A percentile compares a stretch with the other conserved stretches of the same genome.
These are phyloP conservation scores for Larix sibirica DNA, from an alignment of 83 land plant genomes.

Conservation along the genomic window DNA sequence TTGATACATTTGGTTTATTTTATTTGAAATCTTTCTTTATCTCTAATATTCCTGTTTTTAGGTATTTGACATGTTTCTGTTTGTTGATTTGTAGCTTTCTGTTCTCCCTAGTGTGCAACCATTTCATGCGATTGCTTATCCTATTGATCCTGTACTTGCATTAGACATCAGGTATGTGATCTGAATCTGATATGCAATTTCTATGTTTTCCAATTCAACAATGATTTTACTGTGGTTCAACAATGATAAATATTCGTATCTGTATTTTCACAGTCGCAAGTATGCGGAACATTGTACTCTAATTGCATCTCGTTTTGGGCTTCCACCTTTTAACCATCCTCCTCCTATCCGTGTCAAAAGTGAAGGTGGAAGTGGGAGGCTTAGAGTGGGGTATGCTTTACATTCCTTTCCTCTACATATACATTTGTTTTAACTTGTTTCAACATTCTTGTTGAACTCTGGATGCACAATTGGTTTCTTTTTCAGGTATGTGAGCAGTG, in stretches of 20 bases:
- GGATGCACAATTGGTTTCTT: constrained; percentile 1
- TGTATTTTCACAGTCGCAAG: constrained; percentile 62
- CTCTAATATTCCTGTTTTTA: neutral
- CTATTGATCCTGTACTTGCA: constrained; percentile 93
- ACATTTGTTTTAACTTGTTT: constrained; percentile 5
- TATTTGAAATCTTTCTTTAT: neutral
- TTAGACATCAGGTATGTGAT: constrained; percentile 81
- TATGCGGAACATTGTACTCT: constrained; percentile 94
- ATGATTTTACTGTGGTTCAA: too few species aligned
- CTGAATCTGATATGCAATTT: neutral
- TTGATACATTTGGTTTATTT: neutral
- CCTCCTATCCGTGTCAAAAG: constrained; percentile 59
- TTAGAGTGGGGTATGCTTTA: constrained; percentile 83
- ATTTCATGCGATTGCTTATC: constrained; percentile 99
- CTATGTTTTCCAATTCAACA: neutral
- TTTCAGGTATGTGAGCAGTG: constrained; percentile 96
- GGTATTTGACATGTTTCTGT: neutral
- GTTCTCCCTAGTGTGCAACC: constrained; percentile 98
- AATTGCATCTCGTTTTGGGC: constrained; percentile 83
- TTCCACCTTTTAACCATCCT: constrained; percentile 82
- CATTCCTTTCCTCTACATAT: neutral
- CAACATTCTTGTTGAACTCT: neutral
- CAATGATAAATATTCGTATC: too few species aligned
- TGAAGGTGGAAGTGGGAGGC: constrained; percentile 64
- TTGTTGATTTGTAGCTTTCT: constrained; percentile 1